These are phyloP conservation scores for Ceratocystis huliohia DNA, from an alignment of 2,329 filamentous ascomycete species.

Conservation along the genomic window DNA sequence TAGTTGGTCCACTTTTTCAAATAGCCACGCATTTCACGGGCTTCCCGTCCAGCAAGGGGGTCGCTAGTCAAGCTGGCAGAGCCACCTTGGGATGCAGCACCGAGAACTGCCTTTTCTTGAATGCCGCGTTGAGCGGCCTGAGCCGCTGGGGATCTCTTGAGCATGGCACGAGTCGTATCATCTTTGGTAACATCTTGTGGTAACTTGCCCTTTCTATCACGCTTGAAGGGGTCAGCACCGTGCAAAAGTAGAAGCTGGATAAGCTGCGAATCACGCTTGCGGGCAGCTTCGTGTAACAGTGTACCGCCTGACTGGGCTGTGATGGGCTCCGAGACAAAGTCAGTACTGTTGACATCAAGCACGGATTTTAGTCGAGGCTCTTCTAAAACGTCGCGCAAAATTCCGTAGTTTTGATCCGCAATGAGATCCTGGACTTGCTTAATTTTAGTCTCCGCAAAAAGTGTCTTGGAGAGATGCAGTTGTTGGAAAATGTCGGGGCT, in stretches of 20 bases:
- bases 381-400: slow-evolving; percentile 65
- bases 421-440: slow-evolving; percentile 74
- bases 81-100: slow-evolving; percentile 45
- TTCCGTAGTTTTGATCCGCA: slow-evolving; percentile 57
- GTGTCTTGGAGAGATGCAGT: slow-evolving; percentile 74
- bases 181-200: slow-evolving; percentile 95
- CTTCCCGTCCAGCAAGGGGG: slow-evolving; percentile 64
- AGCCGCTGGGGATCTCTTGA: slow-evolving; percentile 89
- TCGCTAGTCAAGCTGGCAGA: slow-evolving; percentile 43
- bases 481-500: slow-evolving; percentile 94
- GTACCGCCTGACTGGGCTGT: slow-evolving; percentile 80
- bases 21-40: slow-evolving; percentile 95
- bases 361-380: slow-evolving; percentile 76
- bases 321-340: slow-evolving; percentile 67
- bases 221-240: slow-evolving; percentile 87
- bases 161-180: slow-evolving; percentile 71
- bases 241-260: slow-evolving; percentile 86
- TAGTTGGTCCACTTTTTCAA: slow-evolving; percentile 99
- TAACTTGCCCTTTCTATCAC: slow-evolving; percentile 88
- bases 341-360: slow-evolving; percentile 82
- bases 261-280: slow-evolving; percentile 72
- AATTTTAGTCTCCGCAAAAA: slow-evolving; percentile 79
- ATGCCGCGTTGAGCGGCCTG: slow-evolving; percentile 89
- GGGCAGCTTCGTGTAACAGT: slow-evolving; percentile 81
- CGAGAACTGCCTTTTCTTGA: slow-evolving; percentile 91